Evolutionary conservation across 108 stramenopile genomes (phyloP), one percentile per base, ranked within the genome.

Genomic region (Fragilariopsis cylindrus): DNA sequence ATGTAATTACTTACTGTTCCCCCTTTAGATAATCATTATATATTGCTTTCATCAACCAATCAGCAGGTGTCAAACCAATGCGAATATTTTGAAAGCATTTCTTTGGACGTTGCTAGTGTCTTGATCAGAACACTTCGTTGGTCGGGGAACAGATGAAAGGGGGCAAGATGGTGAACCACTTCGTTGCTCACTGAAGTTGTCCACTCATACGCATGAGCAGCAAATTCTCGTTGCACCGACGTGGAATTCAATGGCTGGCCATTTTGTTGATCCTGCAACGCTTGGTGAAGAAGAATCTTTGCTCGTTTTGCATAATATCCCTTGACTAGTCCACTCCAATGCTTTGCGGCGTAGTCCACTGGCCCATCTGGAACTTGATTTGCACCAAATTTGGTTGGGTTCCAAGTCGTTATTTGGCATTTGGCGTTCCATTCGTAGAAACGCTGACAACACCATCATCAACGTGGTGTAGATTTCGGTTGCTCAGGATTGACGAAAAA

Each of bases 351-450:
- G 67, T 82, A 82, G 52, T 82, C 82, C 45, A 82, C 78, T 30
- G 82, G 82, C 4, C 82, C 82, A 7, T 69, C 74, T 15, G 82
- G 82, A 54, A 82, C 55, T 15, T 58, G 41, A 4, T 45, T 18
- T 4, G 60, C 67, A 30, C 66, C 58, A 16, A 40, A 12, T 15
- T 60, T 50, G 15, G 78, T 82, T 45, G 82, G 82, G 41, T 78
- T 78, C 82, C 82, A 82, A n/a, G 82, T 82, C 42, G 82, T 82
- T 7, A 82, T 57, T 43, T 82, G 82, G 5, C 40, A 53, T 12
- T 77, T 72, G 5, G 82, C 82, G 62, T 82, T 82, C 69, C 73
- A 82, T 48, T 82, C 82, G 47, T 75, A 79, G 42, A 82, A 82
- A 4, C 16, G 2, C 15, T 41, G 55, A 48, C 80, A 81, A 18